Evolutionary conservation across 495 filamentous ascomycete species (phyloP).

Genomic region (Rostrohypoxylon terebratum): DNA sequence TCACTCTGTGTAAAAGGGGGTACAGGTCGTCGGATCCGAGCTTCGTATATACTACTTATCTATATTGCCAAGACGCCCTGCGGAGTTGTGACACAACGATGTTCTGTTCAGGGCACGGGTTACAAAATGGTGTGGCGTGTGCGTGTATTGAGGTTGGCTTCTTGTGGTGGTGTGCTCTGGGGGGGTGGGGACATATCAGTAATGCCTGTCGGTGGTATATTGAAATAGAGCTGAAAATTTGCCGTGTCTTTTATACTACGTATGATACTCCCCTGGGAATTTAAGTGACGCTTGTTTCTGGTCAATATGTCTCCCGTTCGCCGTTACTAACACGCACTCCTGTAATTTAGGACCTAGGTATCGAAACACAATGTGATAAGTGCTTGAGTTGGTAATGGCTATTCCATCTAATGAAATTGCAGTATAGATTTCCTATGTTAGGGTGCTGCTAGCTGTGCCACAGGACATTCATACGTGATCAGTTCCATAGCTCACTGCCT

Average conservation of each 20-base stretch:
- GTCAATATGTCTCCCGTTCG: too few species aligned
- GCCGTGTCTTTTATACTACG: not conserved
- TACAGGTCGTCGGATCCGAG: not conserved
- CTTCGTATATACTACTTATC: constrained; percentile 6
- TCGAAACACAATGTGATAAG: too few species aligned
- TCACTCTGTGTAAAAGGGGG: not conserved
- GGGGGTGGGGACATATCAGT: not conserved
- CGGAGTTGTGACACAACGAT: constrained; percentile 8
- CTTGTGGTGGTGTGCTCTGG: not conserved
- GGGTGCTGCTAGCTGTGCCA: not conserved
- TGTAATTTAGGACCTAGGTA: too few species aligned
- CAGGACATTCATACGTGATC: not conserved
- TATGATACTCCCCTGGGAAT: too few species aligned
- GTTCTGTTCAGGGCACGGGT: not conserved
- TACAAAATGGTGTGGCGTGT: not conserved
- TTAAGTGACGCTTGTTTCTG: not conserved
- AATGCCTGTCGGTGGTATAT: not conserved
- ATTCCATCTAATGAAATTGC: too few species aligned
- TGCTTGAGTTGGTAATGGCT: too few species aligned
- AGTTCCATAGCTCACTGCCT: not conserved
- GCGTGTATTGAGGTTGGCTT: constrained; percentile 17
- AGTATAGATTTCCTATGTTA: not conserved
- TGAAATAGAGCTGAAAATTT: not conserved
- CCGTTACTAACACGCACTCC: too few species aligned
- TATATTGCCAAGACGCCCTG: constrained; percentile 5